phyloP scores from a whole-genome alignment of 805 yeast genomes.

The Priceomyces haplophilus region DNA sequence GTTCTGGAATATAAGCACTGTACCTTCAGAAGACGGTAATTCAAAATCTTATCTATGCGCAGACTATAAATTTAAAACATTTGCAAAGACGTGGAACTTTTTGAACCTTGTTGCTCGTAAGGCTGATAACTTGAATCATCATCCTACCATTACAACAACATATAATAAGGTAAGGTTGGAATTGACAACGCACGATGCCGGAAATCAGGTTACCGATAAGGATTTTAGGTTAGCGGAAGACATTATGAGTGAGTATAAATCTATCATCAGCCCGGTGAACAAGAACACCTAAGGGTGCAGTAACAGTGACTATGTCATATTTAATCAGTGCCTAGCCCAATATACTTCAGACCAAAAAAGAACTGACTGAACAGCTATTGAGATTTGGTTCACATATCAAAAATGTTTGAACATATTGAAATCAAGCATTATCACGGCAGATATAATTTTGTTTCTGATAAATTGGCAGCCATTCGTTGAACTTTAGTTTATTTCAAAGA shows the following conservation, averaged over 20 bases:
- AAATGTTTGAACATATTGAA: too few relatives aligned
- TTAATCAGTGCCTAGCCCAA: too few relatives aligned
- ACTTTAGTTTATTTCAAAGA: too few relatives aligned
- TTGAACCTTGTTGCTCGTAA: conserved; percentile 55
- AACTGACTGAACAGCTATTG: too few relatives aligned
- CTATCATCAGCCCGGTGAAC: conserved; percentile 1
- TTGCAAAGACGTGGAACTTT: conserved; percentile 66
- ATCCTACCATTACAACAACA: conserved; percentile 64
- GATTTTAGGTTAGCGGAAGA: conserved; percentile 57
- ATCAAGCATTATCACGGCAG: too few relatives aligned
- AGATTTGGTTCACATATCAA: too few relatives aligned
- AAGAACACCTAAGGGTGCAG: too few relatives aligned
- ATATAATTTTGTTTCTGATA: not conserved
- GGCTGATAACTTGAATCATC: conserved; percentile 61
- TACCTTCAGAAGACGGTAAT: not conserved
- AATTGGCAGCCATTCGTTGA: too few relatives aligned
- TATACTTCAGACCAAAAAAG: too few relatives aligned
- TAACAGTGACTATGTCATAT: too few relatives aligned
- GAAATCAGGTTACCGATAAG: conserved; percentile 45
- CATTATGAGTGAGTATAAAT: not conserved
- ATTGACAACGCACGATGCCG: conserved; percentile 65
- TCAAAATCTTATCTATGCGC: conserved; percentile 22
- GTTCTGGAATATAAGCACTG: conserved; percentile 4
- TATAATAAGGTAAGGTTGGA: conserved; percentile 56
- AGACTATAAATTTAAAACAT: conserved; percentile 45